Evolutionary conservation across 148 eudicot genomes (phyloP), one percentile per base, ranked within the genome.

Genomic region (Amaranthus palmeri): DNA sequence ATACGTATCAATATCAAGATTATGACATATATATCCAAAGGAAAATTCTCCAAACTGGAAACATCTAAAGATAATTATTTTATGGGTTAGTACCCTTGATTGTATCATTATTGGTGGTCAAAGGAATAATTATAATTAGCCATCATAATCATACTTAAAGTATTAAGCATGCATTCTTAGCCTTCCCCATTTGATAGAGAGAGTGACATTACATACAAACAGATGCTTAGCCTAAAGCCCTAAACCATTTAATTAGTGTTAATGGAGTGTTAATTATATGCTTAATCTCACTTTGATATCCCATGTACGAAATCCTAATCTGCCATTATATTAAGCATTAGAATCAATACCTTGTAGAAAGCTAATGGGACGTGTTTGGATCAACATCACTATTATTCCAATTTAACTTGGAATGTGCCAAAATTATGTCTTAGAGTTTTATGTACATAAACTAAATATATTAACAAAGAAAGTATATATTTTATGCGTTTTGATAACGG

Each of bases 161-260:
- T 1, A 9, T 59, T 10, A 5, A 60, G 60, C 68, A 54, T 76
- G 64, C 55, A 63, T 56, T 70, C 65, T 14, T 15, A 11, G 46
- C 13, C 61, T 58, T 66, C 56, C 70, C 48, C 41, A 71, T 54
- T 15, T 63, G 70, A 61, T 74, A 64, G 17, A 63, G 36, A 9
- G n/a, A 14, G 54, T 69, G 61, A 49, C 58, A 46, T 14, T 63
- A 63, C 57, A 64, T 55, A 36, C 57, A 64, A 55, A 58, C 3
- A 72, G 76, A 77, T 72, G 72, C 80, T 60, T 54, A 59, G 44
- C 63, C 69, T 67, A 67, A 71, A 58, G 72, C 67, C 63, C 69
- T 67, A 67, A 71, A 58, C 76, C 67, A 58, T 65, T 72, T 66
- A 25, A 56, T 50, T 72, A 72, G 40, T 57, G 43, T 65, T 77